Percentiles rank a stretch among this genome's conserved stretches.
Evolutionary conservation across 2,329 filamentous ascomycete genomes (phyloP).

Genomic region (Cercospora sojina): DNA sequence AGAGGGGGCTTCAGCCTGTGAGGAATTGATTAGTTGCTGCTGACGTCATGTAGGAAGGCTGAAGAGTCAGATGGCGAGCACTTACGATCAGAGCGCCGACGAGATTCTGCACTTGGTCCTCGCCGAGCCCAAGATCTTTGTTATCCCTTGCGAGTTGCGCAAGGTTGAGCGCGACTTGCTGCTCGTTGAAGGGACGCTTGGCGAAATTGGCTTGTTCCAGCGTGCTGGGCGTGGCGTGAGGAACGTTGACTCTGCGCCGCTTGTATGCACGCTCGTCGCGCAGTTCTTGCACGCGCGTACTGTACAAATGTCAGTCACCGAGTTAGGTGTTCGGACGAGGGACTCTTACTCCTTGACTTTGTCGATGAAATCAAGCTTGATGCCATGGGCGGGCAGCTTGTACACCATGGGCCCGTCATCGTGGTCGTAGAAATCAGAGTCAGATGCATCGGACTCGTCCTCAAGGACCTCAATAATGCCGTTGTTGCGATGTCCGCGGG

Average conservation of each 20-base stretch:
- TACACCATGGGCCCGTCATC: slow-evolving; percentile 41
- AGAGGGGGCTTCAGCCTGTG: slow-evolving; percentile 45
- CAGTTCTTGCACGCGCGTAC: slow-evolving; percentile 28
- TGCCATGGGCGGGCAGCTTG: slow-evolving; percentile 47
- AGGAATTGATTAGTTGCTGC: slow-evolving; percentile 30
- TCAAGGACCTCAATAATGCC: slow-evolving; percentile 48
- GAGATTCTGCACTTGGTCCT: slow-evolving; percentile 51
- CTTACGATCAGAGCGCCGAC: slow-evolving; percentile 64
- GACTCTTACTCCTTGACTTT: slow-evolving; percentile 52
- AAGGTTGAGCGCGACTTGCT: slow-evolving; percentile 66
- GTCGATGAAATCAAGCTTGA: slow-evolving; percentile 61
- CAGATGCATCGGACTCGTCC: slow-evolving; percentile 47
- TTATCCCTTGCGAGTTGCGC: slow-evolving; percentile 56
- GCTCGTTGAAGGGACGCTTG: slow-evolving; percentile 57
- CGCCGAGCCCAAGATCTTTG: slow-evolving; percentile 50
- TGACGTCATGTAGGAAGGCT: slow-evolving; percentile 27
- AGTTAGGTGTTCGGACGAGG: neutral
- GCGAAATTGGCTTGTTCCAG: slow-evolving; percentile 42
- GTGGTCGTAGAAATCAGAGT: slow-evolving; percentile 47
- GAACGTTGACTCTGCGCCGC: slow-evolving; percentile 16
- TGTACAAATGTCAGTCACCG: slow-evolving; percentile 20
- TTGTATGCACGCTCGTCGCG: slow-evolving; percentile 26
- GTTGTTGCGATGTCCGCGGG: slow-evolving; percentile 61
- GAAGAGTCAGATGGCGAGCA: slow-evolving; percentile 32
- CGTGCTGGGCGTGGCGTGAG: slow-evolving; percentile 18